phyloP scores from a whole-genome alignment of 208 protist genomes.

The Trichomonas vaginalis region DNA sequence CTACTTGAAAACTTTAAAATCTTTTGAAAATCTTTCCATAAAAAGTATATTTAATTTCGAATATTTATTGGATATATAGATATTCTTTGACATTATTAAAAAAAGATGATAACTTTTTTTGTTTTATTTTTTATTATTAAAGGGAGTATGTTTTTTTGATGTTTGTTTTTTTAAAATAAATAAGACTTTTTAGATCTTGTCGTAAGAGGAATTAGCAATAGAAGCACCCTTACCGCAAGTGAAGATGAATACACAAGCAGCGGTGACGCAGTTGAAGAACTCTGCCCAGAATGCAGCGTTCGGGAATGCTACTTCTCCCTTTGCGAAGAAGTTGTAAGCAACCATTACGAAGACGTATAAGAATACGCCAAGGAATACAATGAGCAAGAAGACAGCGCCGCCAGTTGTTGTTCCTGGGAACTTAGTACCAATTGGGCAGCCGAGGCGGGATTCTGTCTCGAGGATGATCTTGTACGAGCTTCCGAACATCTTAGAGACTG shows the following conservation, averaged over 20 bases:
- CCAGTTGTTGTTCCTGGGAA: not conserved
- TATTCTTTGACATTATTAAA: no score
- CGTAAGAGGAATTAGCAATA: not conserved
- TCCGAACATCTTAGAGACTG: not conserved
- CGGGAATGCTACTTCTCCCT: not conserved
- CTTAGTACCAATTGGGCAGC: not conserved
- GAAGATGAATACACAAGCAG: not conserved
- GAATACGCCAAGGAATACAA: not conserved
- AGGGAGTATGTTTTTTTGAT: no score
- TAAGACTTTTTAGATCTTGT: not conserved
- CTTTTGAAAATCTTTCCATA: no score
- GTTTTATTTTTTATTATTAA: no score
- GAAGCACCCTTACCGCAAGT: not conserved
- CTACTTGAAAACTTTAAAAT: no score
- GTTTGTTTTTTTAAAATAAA: no score
- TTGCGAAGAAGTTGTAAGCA: not conserved
- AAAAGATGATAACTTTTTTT: no score
- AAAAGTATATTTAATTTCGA: no score
- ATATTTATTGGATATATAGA: no score
- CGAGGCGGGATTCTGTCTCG: not conserved
- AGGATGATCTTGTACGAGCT: not conserved
- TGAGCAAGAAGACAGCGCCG: not conserved
- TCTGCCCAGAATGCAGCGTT: not conserved
- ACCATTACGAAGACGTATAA: not conserved
- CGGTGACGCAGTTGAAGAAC: not conserved